Evolutionary conservation across 257 asterid species (phyloP).

Genomic region (Gentiana macrophylla): DNA sequence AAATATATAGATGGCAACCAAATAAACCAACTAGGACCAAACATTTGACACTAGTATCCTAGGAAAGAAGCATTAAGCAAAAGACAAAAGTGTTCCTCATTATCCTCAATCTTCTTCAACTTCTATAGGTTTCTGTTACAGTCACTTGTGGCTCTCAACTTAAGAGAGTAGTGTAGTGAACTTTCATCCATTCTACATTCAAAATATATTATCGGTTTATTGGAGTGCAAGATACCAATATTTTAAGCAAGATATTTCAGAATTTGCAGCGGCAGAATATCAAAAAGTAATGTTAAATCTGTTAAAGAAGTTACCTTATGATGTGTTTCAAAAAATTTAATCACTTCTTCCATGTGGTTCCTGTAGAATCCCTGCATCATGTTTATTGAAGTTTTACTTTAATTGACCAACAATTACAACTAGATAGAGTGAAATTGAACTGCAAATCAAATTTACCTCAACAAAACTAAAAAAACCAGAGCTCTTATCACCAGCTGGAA

Average conservation of each 20-base stretch:
- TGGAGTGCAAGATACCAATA: too few relatives aligned
- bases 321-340: constrained; percentile 91
- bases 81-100: too few relatives aligned
- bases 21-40: background rate
- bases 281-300: background rate
- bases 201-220: too few relatives aligned
- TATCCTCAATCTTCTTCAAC: too few relatives aligned
- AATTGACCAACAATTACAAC: constrained; percentile 9
- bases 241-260: too few relatives aligned
- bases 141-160: too few relatives aligned
- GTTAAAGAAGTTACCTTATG: constrained; percentile 46
- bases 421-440: background rate
- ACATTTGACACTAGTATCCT: too few relatives aligned
- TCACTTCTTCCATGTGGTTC: constrained; percentile 99
- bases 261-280: too few relatives aligned
- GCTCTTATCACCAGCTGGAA: constrained; percentile 97
- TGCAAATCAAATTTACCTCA: constrained; percentile 47
- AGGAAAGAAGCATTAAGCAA: too few relatives aligned
- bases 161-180: too few relatives aligned
- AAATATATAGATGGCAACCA: background rate
- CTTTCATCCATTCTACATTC: too few relatives aligned
- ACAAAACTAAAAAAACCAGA: constrained; percentile 94
- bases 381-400: constrained; percentile 14
- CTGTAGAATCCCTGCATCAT: constrained; percentile 74
- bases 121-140: too few relatives aligned